These are phyloP conservation scores for Nakaseomyces glabratus DNA, from an alignment of 1,139 yeast genomes.

Conservation along the genomic window DNA sequence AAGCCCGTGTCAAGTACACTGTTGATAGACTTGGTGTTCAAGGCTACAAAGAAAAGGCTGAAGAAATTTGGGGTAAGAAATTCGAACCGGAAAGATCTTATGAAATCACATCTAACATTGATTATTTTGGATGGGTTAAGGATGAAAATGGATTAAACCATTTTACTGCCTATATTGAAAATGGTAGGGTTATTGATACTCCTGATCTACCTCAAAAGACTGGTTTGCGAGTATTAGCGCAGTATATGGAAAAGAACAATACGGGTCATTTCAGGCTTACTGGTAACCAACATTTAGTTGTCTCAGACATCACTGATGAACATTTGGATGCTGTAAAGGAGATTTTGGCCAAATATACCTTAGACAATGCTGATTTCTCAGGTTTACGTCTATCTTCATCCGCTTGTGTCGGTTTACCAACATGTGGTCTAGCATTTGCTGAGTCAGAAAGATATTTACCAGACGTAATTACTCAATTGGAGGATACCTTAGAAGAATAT, in stretches of 20 bases:
- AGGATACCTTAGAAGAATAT: conserved; percentile 74
- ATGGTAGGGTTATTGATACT: conserved; percentile 94
- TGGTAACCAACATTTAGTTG: conserved; percentile 87
- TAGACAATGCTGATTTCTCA: conserved; percentile 77
- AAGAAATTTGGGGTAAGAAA: conserved; percentile 68
- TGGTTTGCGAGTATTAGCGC: conserved; percentile 74
- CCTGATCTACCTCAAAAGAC: conserved; percentile 83
- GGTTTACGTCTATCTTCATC: conserved; percentile 85
- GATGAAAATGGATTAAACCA: conserved; percentile 85
- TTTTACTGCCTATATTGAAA: conserved; percentile 89
- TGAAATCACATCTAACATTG: conserved; percentile 79
- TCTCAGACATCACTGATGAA: conserved; percentile 64
- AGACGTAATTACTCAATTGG: conserved; percentile 68
- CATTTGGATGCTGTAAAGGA: conserved; percentile 56
- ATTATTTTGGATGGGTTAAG: conserved; percentile 88
- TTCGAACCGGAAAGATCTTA: conserved; percentile 65
- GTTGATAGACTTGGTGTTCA: conserved; percentile 87
- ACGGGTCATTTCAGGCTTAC: conserved; percentile 85
- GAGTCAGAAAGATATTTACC: conserved; percentile 96
- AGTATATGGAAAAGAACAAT: conserved; percentile 45
- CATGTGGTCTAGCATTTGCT: conserved; percentile 98
- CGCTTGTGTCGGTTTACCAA: conserved; percentile 97
- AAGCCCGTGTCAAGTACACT: conserved; percentile 95
- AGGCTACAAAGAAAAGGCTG: conserved; percentile 68
- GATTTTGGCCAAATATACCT: conserved; percentile 60